Evolutionary conservation across 805 yeast genomes (phyloP), one percentile per base, ranked within the genome.

Genomic region (Nematodospora valgi): DNA sequence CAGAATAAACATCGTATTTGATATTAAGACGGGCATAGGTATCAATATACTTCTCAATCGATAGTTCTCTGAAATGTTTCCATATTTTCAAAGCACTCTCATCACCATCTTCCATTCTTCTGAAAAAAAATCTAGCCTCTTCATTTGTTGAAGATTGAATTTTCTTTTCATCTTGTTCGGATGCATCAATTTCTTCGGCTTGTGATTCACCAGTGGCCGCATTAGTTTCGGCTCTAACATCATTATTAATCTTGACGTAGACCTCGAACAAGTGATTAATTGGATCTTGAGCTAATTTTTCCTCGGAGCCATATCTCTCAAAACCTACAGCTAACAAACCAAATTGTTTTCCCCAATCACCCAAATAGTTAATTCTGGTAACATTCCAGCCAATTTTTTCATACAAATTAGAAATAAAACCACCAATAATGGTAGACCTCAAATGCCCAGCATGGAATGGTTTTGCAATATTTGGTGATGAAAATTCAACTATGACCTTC

Each of bases 371-470:
- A 70, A 91, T 74, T 66, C 97, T 78, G 47, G 75, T 65, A 29
- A 93, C 98, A n/a, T 86, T 76, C 86, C 91, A 93, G 30, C 98
- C 98, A 39, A 82, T 70, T 48, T 78, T 80, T 64, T 88, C 96
- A 58, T 93, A 86, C 58, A 93, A 71, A 63, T 89, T 91, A 26
- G 96, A 67, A 32, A 93, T 61, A 68, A 88, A 93, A 11, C 98
- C 98, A 50, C 99, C 99, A 58, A 93, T 93, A 55, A 93, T 93
- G 29, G 99, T 93, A 21, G 95, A 85, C 65, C 99, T 82, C 62
- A 93, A 77, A 62, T 93, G 99, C 41, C 99, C 99, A 37, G 99
- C 99, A 58, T 93, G 99, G 83, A 93, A 93, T 9, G 99, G 99
- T 67, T 93, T 93, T 46, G 99, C 99, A 54, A 93, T 91, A 64